Evolutionary conservation across 495 filamentous ascomycete species (phyloP).

Genomic region (Tirmania nivea): DNA sequence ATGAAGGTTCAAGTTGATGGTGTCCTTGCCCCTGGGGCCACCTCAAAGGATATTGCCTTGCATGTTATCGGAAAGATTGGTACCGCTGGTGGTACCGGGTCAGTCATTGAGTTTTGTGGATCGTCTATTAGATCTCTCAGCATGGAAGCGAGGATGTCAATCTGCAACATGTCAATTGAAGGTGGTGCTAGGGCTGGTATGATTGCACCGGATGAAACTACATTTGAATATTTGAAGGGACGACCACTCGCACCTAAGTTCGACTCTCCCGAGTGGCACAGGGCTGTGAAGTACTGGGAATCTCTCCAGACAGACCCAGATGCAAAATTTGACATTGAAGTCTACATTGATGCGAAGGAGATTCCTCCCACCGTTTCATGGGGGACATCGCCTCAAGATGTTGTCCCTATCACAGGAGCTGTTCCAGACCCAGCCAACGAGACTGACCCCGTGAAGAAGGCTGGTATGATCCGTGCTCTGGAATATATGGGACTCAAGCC

Average conservation of each 20-base stretch:
- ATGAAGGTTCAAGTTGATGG: conserved; percentile 95
- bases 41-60: conserved; percentile 88
- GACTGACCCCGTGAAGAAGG: conserved; percentile 50
- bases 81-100: conserved; percentile 82
- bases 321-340: conserved; percentile 67
- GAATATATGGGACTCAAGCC: conserved; percentile 88
- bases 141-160: conserved; percentile 97
- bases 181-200: conserved; percentile 87
- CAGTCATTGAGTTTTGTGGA: conserved; percentile 92
- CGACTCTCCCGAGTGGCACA: conserved; percentile 73
- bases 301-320: conserved; percentile 63
- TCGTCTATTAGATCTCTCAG: conserved; percentile 73
- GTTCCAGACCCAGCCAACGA: conserved; percentile 84
- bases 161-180: conserved; percentile 99
- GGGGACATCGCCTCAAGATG: conserved; percentile 93
- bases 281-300: conserved; percentile 73
- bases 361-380: conserved; percentile 86
- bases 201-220: conserved; percentile 85
- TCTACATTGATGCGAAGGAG: conserved; percentile 76
- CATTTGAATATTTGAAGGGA: conserved; percentile 84
- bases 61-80: conserved; percentile 87
- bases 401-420: conserved; percentile 71
- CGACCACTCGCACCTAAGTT: conserved; percentile 68
- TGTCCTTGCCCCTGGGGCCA: conserved; percentile 72
- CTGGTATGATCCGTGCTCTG: conserved; percentile 54